Evolutionary conservation across 257 asterid genomes (phyloP).

Genomic region (Knoxia roxburghii): DNA sequence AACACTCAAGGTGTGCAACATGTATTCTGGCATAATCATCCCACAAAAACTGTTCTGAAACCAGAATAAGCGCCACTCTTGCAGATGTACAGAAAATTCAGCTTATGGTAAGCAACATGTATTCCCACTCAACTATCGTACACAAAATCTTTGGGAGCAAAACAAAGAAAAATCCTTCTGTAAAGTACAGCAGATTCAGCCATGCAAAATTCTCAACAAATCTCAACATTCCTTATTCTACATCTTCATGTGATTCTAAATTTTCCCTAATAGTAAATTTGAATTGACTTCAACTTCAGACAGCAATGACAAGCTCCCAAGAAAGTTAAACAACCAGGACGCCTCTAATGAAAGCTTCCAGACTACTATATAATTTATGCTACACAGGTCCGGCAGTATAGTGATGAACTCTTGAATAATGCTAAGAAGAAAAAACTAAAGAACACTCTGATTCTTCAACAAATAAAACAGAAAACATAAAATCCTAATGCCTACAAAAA

Average conservation of each 20-base stretch:
- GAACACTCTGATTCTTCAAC: neutral
- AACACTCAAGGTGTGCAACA: no score
- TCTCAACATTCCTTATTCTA: no score
- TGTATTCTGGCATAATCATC: no score
- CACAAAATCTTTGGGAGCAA: neutral
- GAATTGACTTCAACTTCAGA: neutral
- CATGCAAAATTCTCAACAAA: no score
- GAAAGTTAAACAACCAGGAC: no score
- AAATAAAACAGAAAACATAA: neutral
- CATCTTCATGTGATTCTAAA: no score
- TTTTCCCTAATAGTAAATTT: neutral
- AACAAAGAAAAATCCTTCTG: neutral
- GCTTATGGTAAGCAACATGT: no score
- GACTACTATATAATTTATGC: no score
- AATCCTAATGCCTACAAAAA: neutral
- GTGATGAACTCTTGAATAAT: neutral
- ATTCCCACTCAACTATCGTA: neutral
- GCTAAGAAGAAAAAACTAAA: neutral
- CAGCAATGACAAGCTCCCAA: neutral
- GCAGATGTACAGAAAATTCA: no score
- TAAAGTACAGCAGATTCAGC: neutral
- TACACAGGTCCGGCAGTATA: neutral
- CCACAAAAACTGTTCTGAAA: no score
- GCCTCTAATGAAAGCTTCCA: no score
- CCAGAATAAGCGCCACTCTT: no score